These are phyloP conservation scores for Microdochium bolleyi DNA, from an alignment of 2,329 filamentous ascomycete species.

Conservation along the genomic window DNA sequence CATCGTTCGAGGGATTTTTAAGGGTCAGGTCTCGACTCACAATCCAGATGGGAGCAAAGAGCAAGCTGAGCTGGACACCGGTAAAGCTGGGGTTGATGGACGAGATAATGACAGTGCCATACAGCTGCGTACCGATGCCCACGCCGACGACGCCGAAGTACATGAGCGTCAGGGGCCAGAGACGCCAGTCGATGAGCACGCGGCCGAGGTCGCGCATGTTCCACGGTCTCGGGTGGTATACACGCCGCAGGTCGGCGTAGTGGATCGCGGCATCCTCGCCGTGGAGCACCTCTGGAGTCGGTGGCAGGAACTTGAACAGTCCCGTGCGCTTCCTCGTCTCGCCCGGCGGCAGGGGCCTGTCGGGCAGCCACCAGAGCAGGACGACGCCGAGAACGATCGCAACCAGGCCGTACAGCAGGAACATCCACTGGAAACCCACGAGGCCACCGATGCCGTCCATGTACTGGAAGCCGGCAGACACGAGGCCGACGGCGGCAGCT, in stretches of 20 bases:
- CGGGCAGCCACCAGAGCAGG: slow-evolving; percentile 85
- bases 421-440: slow-evolving; percentile 88
- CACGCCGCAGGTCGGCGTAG: slow-evolving; percentile 72
- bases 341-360: slow-evolving; percentile 71
- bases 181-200: slow-evolving; percentile 76
- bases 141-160: slow-evolving; percentile 94
- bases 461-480: slow-evolving; percentile 84
- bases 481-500: slow-evolving; percentile 79
- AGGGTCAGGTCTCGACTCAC: slow-evolving; percentile 36
- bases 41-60: slow-evolving; percentile 90
- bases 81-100: slow-evolving; percentile 68
- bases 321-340: slow-evolving; percentile 41
- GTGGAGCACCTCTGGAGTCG: slow-evolving; percentile 60
- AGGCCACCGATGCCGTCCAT: slow-evolving; percentile 75
- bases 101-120: slow-evolving; percentile 79
- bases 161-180: slow-evolving; percentile 84
- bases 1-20: neutral
- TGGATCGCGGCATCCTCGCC: slow-evolving; percentile 75
- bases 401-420: slow-evolving; percentile 75
- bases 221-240: slow-evolving; percentile 73
- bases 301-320: slow-evolving; percentile 58
- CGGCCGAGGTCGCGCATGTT: slow-evolving; percentile 58
- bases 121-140: slow-evolving; percentile 82
- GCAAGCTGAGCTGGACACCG: slow-evolving; percentile 67
- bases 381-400: slow-evolving; percentile 63